Base-by-base conservation (phyloP, 169 alveolate genomes). In the Prorocentrum cordatum region DNA sequence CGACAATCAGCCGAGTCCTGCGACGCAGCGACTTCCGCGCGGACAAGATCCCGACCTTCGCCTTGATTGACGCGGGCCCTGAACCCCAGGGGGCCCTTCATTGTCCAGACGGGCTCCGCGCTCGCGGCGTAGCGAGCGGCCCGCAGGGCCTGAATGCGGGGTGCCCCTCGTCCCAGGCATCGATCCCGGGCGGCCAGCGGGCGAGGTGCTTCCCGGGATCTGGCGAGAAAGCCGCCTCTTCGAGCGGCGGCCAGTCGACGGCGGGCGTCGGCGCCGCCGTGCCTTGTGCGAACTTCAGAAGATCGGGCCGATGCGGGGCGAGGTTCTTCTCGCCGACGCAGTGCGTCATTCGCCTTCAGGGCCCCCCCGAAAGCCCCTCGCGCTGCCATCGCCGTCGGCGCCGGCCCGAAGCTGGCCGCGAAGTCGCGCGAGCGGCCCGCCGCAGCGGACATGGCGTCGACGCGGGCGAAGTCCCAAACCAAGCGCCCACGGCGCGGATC, bases 231-330 rank as follows among this genome's bases (percentile, higher is more conserved):
- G 12, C 20, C 9, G 82, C 62, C 27, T 70, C 82, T 0, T 36
- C 24, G 22, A 7, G 36, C 2, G 82, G 82, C 4, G 39, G 64
- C 36, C 36, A 32, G 14, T 24, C 24, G 16, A 27, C 5, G 10
- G 82, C 82, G 12, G 54, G 39, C 82, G 36, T 70, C 3, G 82
- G 82, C n/a, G 39, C 64, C 5, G 82, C 16, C 20, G n/a, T 26
- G 1, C 64, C 10, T 27, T 70, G 36, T 20, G 64, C 39, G 66
- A 70, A 38, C 82, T 70, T 70, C 26, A 70, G 82, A 12, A 39
- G 38, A 27, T 70, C 82, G 16, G 42, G 61, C 29, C 39, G 16
- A 27, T 26, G 39, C 24, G 82, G 64, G 3, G 82, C 82, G 2
- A 39, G 45, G 2, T 20, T 39, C 26, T 39, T 10, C 42, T 7